Base-by-base conservation (phyloP, 2,329 filamentous ascomycete species). In the Colletotrichum viniferum region DNA sequence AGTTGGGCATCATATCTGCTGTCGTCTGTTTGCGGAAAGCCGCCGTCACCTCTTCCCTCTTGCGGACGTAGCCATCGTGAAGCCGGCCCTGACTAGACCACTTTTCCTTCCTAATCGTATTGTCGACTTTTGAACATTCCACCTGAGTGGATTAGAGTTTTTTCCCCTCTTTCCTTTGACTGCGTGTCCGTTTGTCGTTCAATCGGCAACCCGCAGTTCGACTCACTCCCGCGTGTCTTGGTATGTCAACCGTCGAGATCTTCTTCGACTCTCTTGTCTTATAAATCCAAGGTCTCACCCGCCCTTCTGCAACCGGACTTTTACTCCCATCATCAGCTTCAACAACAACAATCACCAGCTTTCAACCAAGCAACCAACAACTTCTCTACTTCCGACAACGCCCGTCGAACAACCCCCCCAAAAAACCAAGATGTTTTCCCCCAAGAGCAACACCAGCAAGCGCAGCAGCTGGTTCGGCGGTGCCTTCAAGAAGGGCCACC, bases 21-120 rank as follows among this genome's bases (percentile, higher is more conserved):
- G 34, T 21, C 3, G n/a, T 58, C 63, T 60, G 69, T 60, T 73
- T 69, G 56, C 73, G 69, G 72, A 74, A 62, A 67, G 24, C n/a
- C 24, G 24, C 21, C 28, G 7, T 52, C 60, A 28, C 28, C 26
- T 61, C 55, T 28, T 56, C 6, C 36, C 55, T 28, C 38, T 75
- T 75, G 73, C 73, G 56, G 73, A 67, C 62, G 69, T 75, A 73
- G 61, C 34, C 43, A 64, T 68, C 48, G 34, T 14, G 62, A 68
- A 68, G 56, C 56, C 32, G 69, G 18, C 34, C 43, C n/a, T 24
- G 14, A 60, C 43, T 63, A 43, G 34, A 61, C 43, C 38, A 21
- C 34, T 38, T 66, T 66, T 38, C 30, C 38, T 30, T 36, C 36
- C 61, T n/a, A 52, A 24, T 52, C 43, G 43, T 52, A 24, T 52